Evolutionary conservation across 805 yeast genomes (phyloP).

Genomic region (Metschnikowia shivogae): DNA sequence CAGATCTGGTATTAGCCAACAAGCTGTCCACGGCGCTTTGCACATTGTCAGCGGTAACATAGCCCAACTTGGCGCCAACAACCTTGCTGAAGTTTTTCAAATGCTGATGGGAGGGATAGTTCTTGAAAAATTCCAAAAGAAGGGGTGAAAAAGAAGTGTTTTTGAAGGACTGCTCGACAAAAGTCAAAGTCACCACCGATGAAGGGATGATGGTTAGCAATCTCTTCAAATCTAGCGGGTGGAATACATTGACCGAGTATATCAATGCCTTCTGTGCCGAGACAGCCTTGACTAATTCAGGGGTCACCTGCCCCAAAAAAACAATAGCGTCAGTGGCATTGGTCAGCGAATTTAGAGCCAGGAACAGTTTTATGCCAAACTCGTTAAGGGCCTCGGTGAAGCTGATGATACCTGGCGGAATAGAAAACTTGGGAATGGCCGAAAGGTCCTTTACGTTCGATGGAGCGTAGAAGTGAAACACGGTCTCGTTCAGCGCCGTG

Average conservation of each 20-base stretch:
- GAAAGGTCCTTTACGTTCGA: slow-evolving; percentile 17
- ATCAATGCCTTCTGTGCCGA: slow-evolving; percentile 41
- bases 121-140: slow-evolving; percentile 69
- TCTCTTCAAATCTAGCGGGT: slow-evolving; percentile 63
- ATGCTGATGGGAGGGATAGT: slow-evolving; percentile 44
- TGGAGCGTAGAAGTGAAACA: slow-evolving; percentile 64
- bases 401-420: slow-evolving; percentile 3
- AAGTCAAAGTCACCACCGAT: slow-evolving; percentile 51
- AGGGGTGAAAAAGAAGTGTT: slow-evolving; percentile 55
- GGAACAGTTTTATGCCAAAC: slow-evolving; percentile 29
- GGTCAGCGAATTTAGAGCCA: slow-evolving; percentile 22
- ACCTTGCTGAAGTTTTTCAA: slow-evolving; percentile 47
- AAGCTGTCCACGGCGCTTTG: slow-evolving; percentile 45
- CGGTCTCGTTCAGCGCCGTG: slow-evolving; percentile 46
- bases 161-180: slow-evolving; percentile 58
- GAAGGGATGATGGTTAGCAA: slow-evolving; percentile 51
- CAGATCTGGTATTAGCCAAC: slow-evolving; percentile 47
- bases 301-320: slow-evolving; percentile 56
- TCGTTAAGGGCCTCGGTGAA: slow-evolving; percentile 23
- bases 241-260: slow-evolving; percentile 58
- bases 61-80: slow-evolving; percentile 53
- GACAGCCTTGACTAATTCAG: slow-evolving; percentile 40
- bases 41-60: slow-evolving; percentile 37
- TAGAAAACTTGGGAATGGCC: not conserved
- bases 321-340: slow-evolving; percentile 51